Evolutionary conservation across 495 filamentous ascomycete genomes (phyloP).

Genomic region (Chaetomium tenue): DNA sequence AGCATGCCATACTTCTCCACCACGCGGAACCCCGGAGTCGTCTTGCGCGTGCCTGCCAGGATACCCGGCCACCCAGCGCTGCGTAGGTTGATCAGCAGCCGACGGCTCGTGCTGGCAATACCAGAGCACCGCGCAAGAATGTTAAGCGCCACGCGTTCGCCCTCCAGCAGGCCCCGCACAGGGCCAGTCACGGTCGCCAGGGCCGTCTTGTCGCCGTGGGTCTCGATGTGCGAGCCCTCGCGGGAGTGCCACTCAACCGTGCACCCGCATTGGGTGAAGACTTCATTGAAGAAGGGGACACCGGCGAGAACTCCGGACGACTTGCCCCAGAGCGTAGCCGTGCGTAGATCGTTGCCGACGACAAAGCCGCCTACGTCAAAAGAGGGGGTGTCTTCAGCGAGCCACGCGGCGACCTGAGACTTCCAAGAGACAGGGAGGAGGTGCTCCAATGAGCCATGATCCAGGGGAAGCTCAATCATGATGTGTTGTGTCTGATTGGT

Average conservation of each 20-base stretch:
- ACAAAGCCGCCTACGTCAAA: constrained; percentile 98
- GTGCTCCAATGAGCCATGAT: constrained; percentile 72
- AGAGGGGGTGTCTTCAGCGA: constrained; percentile 91
- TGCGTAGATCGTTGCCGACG: constrained; percentile 73
- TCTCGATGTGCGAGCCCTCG: constrained; percentile 67
- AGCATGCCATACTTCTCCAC: constrained; percentile 99
- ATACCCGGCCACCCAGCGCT: constrained; percentile 70
- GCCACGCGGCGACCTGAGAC: constrained; percentile 74
- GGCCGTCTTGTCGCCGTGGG: constrained; percentile 47
- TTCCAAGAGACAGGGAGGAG: constrained; percentile 85
- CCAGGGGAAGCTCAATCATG: constrained; percentile 46
- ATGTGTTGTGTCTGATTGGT: constrained; percentile 1
- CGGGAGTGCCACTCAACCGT: constrained; percentile 79
- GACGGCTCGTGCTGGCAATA: constrained; percentile 69
- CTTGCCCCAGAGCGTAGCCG: constrained; percentile 87
- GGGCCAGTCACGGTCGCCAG: constrained; percentile 85
- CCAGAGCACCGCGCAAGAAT: constrained; percentile 88
- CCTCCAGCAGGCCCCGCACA: constrained; percentile 79
- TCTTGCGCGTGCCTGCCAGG: constrained; percentile 95
- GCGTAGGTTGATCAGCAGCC: constrained; percentile 51
- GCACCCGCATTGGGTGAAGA: constrained; percentile 88
- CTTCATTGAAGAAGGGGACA: constrained; percentile 92
- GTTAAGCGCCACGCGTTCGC: constrained; percentile 91
- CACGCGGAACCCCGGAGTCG: constrained; percentile 90
- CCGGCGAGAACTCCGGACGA: constrained; percentile 83